These are phyloP conservation scores for Polygonum aviculare DNA, from an alignment of 148 eudicot genomes.

Conservation along the genomic window DNA sequence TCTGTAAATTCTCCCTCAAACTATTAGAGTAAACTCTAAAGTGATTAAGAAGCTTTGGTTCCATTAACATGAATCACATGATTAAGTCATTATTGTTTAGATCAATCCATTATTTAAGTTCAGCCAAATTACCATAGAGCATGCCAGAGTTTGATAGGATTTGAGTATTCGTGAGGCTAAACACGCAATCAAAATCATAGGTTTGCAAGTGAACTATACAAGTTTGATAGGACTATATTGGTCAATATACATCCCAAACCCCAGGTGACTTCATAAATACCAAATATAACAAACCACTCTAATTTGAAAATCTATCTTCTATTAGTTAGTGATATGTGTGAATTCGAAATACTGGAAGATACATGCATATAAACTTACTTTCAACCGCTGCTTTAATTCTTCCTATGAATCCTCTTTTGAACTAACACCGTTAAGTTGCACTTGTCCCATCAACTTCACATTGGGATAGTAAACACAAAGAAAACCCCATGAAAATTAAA, in stretches of 20 bases:
- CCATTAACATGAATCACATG: background rate
- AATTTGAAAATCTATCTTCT: background rate
- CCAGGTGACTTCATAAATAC: background rate
- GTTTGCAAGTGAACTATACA: background rate
- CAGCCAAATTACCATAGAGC: background rate
- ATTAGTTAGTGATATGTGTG: background rate
- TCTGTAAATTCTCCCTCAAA: slow-evolving; percentile 30
- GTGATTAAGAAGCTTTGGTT: background rate
- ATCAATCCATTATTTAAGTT: background rate
- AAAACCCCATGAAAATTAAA: background rate
- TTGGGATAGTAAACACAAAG: background rate
- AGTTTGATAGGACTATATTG: background rate
- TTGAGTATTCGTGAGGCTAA: background rate
- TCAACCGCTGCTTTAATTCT: slow-evolving; percentile 52
- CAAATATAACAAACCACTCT: background rate
- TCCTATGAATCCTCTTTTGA: slow-evolving; percentile 47
- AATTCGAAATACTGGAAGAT: background rate
- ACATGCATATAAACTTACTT: slow-evolving; percentile 31
- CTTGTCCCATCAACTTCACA: slow-evolving; percentile 57
- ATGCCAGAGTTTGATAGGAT: background rate
- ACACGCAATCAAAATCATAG: background rate
- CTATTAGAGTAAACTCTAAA: background rate
- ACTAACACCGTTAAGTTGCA: slow-evolving; percentile 53
- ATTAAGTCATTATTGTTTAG: background rate
- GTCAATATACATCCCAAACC: background rate